Evolutionary conservation across 2,329 filamentous ascomycete genomes (phyloP).

Genomic region (Cryoendolithus antarcticus): DNA sequence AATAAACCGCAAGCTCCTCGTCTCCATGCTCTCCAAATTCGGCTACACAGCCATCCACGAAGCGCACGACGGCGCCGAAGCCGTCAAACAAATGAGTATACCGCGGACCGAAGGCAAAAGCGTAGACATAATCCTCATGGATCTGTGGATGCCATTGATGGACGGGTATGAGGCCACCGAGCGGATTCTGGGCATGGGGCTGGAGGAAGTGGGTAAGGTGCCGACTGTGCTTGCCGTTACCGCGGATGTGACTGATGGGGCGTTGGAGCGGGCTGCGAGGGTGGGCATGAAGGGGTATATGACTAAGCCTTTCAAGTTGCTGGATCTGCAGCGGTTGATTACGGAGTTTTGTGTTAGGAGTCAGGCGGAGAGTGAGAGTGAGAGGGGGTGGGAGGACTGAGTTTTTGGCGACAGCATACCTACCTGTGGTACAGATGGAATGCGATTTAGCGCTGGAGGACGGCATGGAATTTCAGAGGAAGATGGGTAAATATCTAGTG

Average conservation of each 20-base stretch:
- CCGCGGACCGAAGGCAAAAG: slow-evolving; percentile 17
- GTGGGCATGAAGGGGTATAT: slow-evolving; percentile 58
- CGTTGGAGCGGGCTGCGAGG: slow-evolving; percentile 45
- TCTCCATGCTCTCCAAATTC: slow-evolving; percentile 54
- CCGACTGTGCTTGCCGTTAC: slow-evolving; percentile 50
- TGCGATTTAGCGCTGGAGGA: too few species aligned
- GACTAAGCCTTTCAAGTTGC: slow-evolving; percentile 54
- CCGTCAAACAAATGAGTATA: slow-evolving; percentile 45
- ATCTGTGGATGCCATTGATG: slow-evolving; percentile 65
- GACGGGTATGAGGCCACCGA: slow-evolving; percentile 59
- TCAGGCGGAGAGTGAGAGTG: slow-evolving; percentile 1
- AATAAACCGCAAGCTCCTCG: slow-evolving; percentile 56
- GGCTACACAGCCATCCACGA: slow-evolving; percentile 52
- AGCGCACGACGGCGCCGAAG: slow-evolving; percentile 57
- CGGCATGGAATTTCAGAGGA: too few species aligned
- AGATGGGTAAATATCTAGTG: too few species aligned
- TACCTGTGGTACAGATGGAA: too few species aligned
- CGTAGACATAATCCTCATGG: slow-evolving; percentile 58
- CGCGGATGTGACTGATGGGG: slow-evolving; percentile 54
- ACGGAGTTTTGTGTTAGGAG: slow-evolving; percentile 29
- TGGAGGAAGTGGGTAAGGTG: too few species aligned
- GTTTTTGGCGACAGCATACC: too few species aligned
- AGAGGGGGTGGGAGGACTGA: too few species aligned
- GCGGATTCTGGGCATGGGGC: slow-evolving; percentile 43
- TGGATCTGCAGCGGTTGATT: slow-evolving; percentile 50